A percentile compares a stretch with the other conserved stretches of the same genome.
Conservation (phyloP, 192 early-diverging fungal species). For the Jimgerdemannia lactiflua region DNA sequence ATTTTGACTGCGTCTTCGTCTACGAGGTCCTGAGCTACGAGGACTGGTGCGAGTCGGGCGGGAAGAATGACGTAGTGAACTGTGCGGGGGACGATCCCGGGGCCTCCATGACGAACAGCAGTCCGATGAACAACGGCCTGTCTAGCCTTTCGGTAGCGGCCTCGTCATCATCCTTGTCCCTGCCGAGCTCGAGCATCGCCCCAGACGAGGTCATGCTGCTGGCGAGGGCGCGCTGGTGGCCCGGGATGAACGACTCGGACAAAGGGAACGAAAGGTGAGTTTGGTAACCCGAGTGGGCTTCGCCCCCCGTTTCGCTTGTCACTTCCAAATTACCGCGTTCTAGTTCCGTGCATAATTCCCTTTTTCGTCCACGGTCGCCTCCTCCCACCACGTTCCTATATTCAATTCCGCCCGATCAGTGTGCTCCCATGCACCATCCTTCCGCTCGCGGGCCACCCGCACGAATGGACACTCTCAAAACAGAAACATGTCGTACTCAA, state of each 20-base stretch:
- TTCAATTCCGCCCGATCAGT: background rate
- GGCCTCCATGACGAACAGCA: conserved; percentile 1
- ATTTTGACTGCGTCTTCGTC: conserved; percentile 18
- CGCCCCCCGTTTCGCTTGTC: background rate
- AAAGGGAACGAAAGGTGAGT: background rate
- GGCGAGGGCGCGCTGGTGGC: background rate
- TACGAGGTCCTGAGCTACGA: conserved; percentile 15
- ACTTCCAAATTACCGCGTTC: background rate
- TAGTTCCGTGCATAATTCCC: background rate
- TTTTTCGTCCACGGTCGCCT: background rate
- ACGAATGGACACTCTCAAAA: background rate
- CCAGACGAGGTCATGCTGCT: background rate
- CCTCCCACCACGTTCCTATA: background rate
- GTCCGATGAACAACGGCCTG: background rate
- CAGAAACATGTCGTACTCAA: conserved; percentile 2
- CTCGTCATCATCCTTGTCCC: background rate
- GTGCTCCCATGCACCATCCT: background rate
- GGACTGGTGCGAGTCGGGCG: conserved; percentile 13
- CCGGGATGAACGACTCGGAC: background rate
- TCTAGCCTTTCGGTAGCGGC: background rate
- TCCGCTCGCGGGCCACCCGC: background rate
- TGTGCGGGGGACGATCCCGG: conserved; percentile 1
- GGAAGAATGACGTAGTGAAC: conserved; percentile 3
- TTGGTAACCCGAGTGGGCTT: background rate
- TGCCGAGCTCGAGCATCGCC: background rate